Conservation (phyloP, 257 asterid species). For the Salvia rosmarinus region DNA sequence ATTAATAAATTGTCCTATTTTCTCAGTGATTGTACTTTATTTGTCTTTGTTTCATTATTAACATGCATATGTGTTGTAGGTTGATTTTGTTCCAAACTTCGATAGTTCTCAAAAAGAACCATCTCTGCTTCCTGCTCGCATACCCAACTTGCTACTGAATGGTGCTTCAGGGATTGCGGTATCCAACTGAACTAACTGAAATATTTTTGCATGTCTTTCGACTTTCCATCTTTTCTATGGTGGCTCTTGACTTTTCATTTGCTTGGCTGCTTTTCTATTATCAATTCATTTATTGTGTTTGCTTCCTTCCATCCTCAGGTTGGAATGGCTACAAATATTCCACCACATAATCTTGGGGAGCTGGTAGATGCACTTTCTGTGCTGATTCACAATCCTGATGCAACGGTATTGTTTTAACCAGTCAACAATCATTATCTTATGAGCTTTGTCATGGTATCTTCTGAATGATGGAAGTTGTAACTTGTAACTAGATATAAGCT, state of each 20-base stretch:
- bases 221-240: background rate
- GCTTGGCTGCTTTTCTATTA: no score
- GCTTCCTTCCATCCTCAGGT: slow-evolving; percentile 57
- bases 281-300: slow-evolving; percentile 12
- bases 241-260: slow-evolving; percentile 5
- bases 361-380: slow-evolving; percentile 90
- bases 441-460: slow-evolving; percentile 10
- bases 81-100: slow-evolving; percentile 92
- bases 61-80: slow-evolving; percentile 55
- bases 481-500: slow-evolving; percentile 24
- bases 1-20: slow-evolving; percentile 15
- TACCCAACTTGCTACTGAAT: slow-evolving; percentile 83
- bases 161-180: slow-evolving; percentile 99
- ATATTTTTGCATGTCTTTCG: slow-evolving; percentile 11
- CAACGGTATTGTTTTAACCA: slow-evolving; percentile 64
- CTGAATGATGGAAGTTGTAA: slow-evolving; percentile 19
- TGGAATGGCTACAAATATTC: slow-evolving; percentile 99
- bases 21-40: slow-evolving; percentile 11
- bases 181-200: slow-evolving; percentile 36
- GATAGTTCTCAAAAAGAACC: slow-evolving; percentile 97
- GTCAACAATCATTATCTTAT: slow-evolving; percentile 32
- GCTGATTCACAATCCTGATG: slow-evolving; percentile 93
- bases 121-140: slow-evolving; percentile 95
- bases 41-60: slow-evolving; percentile 31
- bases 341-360: slow-evolving; percentile 99